phyloP scores from a whole-genome alignment of 2,329 filamentous ascomycete species.

The Colletotrichum sojae region DNA sequence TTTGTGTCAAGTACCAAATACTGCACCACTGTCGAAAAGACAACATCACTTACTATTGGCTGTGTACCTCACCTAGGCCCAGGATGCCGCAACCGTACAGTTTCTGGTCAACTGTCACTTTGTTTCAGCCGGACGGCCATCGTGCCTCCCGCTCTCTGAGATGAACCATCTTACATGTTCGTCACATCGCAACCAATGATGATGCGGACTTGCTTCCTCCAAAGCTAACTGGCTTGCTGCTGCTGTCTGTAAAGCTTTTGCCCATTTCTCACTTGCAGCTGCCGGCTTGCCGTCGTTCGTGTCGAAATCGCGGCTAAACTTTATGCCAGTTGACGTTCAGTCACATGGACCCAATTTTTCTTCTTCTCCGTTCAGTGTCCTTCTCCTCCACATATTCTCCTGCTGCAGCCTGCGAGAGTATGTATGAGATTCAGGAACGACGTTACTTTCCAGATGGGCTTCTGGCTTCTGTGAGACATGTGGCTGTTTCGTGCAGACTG shows the following conservation, averaged over 20 bases:
- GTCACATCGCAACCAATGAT: slow-evolving; percentile 18
- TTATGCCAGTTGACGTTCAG: background rate
- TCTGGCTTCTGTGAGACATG: slow-evolving; percentile 33
- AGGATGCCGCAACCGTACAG: slow-evolving; percentile 18
- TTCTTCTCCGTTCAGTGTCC: background rate
- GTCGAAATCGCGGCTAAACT: background rate
- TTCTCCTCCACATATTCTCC: slow-evolving; percentile 5
- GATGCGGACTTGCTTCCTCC: background rate
- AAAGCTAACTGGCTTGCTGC: no score
- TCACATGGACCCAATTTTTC: background rate
- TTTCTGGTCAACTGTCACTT: slow-evolving; percentile 28
- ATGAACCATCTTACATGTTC: slow-evolving; percentile 31
- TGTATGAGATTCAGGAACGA: slow-evolving; percentile 24
- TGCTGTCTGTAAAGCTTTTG: no score
- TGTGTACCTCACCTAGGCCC: background rate
- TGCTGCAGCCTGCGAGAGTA: background rate
- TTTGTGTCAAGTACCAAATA: background rate
- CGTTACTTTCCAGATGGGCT: slow-evolving; percentile 19
- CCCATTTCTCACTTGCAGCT: no score
- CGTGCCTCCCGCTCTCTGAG: slow-evolving; percentile 26
- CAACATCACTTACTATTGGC: slow-evolving; percentile 4
- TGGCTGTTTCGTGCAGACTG: slow-evolving; percentile 29
- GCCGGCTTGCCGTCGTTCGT: no score
- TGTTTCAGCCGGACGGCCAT: slow-evolving; percentile 33
- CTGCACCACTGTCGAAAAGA: background rate